Percentiles rank a stretch among this genome's conserved stretches.
These are phyloP conservation scores for Beauveria sp. DNA, from an alignment of 2,329 filamentous ascomycete species.

Conservation along the genomic window DNA sequence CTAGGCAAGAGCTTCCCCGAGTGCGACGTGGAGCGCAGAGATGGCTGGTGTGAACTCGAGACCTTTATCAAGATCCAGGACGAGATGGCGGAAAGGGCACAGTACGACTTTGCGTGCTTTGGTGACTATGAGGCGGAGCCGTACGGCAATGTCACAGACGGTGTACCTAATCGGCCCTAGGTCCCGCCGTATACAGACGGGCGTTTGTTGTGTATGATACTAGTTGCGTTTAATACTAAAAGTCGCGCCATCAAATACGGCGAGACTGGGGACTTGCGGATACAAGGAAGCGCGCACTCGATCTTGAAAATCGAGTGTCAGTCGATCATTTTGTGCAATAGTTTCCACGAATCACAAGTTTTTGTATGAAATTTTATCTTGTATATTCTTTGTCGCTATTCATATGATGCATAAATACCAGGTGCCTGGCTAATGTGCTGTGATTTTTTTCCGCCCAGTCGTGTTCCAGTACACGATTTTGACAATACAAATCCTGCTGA, in stretches of 20 bases:
- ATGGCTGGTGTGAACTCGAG: constrained; percentile 70
- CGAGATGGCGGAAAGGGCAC: constrained; percentile 46
- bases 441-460: background rate
- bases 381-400: background rate
- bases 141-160: constrained; percentile 33
- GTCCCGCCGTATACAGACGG: too few species aligned
- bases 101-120: constrained; percentile 60
- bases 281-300: too few species aligned
- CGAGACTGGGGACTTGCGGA: too few species aligned
- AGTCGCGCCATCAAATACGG: too few species aligned
- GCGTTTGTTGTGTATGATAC: background rate
- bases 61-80: constrained; percentile 59
- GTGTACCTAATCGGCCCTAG: constrained; percentile 20
- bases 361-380: background rate
- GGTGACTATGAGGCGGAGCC: constrained; percentile 37
- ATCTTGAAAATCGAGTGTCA: too few species aligned
- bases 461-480: background rate
- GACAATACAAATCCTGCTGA: background rate
- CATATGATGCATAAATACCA: background rate
- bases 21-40: constrained; percentile 53
- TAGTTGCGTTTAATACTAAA: too few species aligned
- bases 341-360: too few species aligned
- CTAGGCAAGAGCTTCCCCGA: constrained; percentile 57
- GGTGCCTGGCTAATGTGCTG: background rate
- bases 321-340: too few species aligned